phyloP scores from a whole-genome alignment of 768 basidiomycete genomes.

The Suillus decipiens region DNA sequence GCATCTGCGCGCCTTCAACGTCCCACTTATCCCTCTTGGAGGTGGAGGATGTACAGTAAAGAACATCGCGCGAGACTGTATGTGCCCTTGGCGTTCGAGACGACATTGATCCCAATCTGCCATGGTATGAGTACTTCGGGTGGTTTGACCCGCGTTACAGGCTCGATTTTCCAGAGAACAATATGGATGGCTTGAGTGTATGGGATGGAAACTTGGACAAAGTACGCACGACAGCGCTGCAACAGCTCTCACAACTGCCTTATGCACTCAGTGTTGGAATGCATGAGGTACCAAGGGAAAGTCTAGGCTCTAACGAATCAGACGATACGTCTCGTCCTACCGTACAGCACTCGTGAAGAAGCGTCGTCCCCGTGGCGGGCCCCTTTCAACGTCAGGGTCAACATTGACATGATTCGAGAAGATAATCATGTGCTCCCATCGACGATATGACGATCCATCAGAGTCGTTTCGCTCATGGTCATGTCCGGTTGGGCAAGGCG shows the following conservation, averaged over 20 bases:
- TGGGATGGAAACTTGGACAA: constrained; percentile 77
- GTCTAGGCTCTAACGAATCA: too few relatives aligned
- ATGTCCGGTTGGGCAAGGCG: constrained; percentile 27
- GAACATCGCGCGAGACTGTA: constrained; percentile 95
- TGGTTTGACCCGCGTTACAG: constrained; percentile 97
- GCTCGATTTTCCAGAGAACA: constrained; percentile 87
- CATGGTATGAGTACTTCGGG: constrained; percentile 91
- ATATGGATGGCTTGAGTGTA: constrained; percentile 93
- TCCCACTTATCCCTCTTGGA: constrained; percentile 90
- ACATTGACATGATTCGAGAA: constrained; percentile 61
- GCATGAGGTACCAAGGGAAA: constrained; percentile 79
- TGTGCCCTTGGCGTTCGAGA: constrained; percentile 88
- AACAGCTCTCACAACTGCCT: constrained; percentile 58
- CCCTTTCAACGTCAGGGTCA: constrained; percentile 37
- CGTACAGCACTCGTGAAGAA: constrained; percentile 57
- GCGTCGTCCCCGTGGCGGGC: constrained; percentile 39
- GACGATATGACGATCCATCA: constrained; percentile 44
- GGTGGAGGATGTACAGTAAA: constrained; percentile 98
- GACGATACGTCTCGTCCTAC: constrained; percentile 37
- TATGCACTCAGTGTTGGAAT: constrained; percentile 85
- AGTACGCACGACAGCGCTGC: constrained; percentile 66
- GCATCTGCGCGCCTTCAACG: constrained; percentile 77
- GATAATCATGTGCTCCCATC: constrained; percentile 67
- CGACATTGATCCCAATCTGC: constrained; percentile 73
- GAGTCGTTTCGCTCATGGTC: constrained; percentile 46